These are phyloP conservation scores for Neurospora sp. DNA, from an alignment of 2,329 filamentous ascomycete species.

Conservation along the genomic window DNA sequence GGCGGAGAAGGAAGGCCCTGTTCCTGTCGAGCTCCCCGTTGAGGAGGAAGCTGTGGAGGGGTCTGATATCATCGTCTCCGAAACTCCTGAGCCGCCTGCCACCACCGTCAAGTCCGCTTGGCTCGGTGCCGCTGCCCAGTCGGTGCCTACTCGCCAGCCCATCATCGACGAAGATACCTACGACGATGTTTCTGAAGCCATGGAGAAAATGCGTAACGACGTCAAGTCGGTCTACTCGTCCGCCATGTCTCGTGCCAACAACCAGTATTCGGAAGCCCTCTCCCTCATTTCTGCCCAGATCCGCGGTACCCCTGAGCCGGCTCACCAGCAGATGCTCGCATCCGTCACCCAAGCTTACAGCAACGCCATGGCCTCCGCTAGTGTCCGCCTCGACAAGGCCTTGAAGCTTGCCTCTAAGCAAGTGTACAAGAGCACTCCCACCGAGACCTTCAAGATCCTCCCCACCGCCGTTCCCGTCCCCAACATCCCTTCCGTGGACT, in stretches of 20 bases:
- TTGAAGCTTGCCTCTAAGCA: constrained; percentile 41
- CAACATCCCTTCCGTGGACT: constrained; percentile 29
- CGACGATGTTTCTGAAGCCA: constrained; percentile 23
- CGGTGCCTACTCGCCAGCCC: constrained; percentile 35
- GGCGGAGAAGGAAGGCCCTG: constrained; percentile 10
- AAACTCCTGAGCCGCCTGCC: constrained; percentile 8
- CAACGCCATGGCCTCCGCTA: constrained; percentile 52
- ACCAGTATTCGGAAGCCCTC: constrained; percentile 58
- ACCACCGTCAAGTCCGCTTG: constrained; percentile 34
- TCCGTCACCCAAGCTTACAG: constrained; percentile 62
- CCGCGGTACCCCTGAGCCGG: constrained; percentile 57
- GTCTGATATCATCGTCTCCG: constrained; percentile 10
- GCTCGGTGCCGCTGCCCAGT: constrained; percentile 41
- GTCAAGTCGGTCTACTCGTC: constrained; percentile 44
- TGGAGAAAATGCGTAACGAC: constrained; percentile 23
- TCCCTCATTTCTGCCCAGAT: constrained; percentile 58
- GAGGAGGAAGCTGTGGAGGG: constrained; percentile 13
- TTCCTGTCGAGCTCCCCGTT: constrained; percentile 12
- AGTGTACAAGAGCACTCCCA: constrained; percentile 35
- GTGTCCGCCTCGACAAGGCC: constrained; percentile 44
- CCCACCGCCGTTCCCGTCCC: constrained; percentile 23
- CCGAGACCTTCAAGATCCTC: constrained; percentile 27
- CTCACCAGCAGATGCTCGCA: constrained; percentile 58
- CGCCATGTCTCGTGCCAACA: constrained; percentile 55
- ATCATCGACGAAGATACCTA: constrained; percentile 40